Conservation (phyloP, 352 stramenopile species). For the Ochromonadaceae sp. region DNA sequence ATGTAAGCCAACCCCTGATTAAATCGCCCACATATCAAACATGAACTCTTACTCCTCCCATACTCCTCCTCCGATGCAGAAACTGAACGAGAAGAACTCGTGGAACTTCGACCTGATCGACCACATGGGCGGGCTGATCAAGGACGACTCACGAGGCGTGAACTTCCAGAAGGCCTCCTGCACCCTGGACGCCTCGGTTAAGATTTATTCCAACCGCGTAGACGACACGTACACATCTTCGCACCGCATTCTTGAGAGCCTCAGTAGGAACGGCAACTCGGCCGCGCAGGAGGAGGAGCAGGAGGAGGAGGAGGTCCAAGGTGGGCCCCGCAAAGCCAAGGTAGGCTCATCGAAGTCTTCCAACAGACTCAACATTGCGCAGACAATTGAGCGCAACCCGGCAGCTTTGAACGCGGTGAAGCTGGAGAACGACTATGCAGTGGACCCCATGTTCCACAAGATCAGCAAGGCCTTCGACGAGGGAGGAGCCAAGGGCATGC, state of each 20-base stretch:
- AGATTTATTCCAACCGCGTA: slow-evolving; percentile 97
- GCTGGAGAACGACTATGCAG: slow-evolving; percentile 61
- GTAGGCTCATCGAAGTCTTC: slow-evolving; percentile 18
- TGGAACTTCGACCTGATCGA: slow-evolving; percentile 92
- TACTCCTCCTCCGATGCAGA: slow-evolving; percentile 42
- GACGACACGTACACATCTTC: slow-evolving; percentile 91
- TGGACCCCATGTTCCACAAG: slow-evolving; percentile 74
- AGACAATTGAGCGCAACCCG: slow-evolving; percentile 63
- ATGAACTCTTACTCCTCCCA: neutral
- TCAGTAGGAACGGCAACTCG: slow-evolving; percentile 55
- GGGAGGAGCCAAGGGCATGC: slow-evolving; percentile 68
- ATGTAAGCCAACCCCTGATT: slow-evolving; percentile 35
- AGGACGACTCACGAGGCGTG: slow-evolving; percentile 22
- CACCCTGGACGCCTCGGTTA: slow-evolving; percentile 92
- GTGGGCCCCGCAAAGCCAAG: neutral
- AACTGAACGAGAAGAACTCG: slow-evolving; percentile 92
- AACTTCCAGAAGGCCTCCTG: slow-evolving; percentile 96
- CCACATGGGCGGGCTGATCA: slow-evolving; percentile 86
- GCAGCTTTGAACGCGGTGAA: slow-evolving; percentile 27
- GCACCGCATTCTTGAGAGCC: slow-evolving; percentile 93
- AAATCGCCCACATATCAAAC: neutral
- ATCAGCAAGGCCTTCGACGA: slow-evolving; percentile 79
- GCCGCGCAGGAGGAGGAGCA: slow-evolving; percentile 36
- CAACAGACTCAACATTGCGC: too few species aligned
- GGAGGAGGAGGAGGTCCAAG: slow-evolving; percentile 4